phyloP scores from a whole-genome alignment of 2,329 filamentous ascomycete genomes.

The Pleomassaria siparia region DNA sequence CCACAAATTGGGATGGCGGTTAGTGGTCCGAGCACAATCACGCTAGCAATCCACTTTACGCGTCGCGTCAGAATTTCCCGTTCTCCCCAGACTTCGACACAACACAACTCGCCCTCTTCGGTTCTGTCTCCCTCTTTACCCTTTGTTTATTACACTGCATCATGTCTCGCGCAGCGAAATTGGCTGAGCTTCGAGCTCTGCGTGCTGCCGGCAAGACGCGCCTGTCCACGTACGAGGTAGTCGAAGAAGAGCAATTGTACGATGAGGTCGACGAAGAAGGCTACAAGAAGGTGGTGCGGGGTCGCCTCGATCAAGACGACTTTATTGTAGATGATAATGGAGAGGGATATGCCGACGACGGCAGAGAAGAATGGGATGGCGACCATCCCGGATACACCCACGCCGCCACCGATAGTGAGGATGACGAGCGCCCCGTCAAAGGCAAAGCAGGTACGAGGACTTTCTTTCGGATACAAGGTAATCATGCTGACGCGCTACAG shows the following conservation, averaged over 20 bases:
- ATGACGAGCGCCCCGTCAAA: conserved; percentile 63
- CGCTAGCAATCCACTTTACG: conserved; percentile 8
- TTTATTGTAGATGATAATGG: conserved; percentile 99
- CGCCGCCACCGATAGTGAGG: conserved; percentile 70
- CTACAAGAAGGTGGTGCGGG: conserved; percentile 93
- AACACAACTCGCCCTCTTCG: conserved; percentile 15
- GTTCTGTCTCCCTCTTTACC: conserved; percentile 15
- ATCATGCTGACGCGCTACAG: conserved; percentile 47
- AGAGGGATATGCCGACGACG: conserved; percentile 94
- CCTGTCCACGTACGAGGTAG: conserved; percentile 81
- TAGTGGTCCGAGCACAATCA: conserved; percentile 3
- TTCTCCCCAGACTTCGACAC: conserved; percentile 25
- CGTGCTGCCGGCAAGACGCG: conserved; percentile 89
- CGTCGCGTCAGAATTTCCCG: conserved; percentile 1
- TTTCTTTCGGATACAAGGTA: neutral
- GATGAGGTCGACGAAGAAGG: conserved; percentile 96
- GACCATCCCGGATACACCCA: conserved; percentile 70
- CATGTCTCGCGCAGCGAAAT: conserved; percentile 41
- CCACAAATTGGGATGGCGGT: conserved; percentile 12
- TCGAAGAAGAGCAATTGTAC: conserved; percentile 82
- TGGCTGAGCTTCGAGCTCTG: conserved; percentile 80
- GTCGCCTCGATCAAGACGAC: conserved; percentile 88
- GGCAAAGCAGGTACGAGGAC: conserved; percentile 57
- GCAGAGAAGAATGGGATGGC: conserved; percentile 69
- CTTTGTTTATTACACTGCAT: conserved; percentile 17